A percentile compares a stretch with the other conserved stretches of the same genome.
phyloP scores from a whole-genome alignment of 2,329 filamentous ascomycete species.

The Cryphonectria parasitica region DNA sequence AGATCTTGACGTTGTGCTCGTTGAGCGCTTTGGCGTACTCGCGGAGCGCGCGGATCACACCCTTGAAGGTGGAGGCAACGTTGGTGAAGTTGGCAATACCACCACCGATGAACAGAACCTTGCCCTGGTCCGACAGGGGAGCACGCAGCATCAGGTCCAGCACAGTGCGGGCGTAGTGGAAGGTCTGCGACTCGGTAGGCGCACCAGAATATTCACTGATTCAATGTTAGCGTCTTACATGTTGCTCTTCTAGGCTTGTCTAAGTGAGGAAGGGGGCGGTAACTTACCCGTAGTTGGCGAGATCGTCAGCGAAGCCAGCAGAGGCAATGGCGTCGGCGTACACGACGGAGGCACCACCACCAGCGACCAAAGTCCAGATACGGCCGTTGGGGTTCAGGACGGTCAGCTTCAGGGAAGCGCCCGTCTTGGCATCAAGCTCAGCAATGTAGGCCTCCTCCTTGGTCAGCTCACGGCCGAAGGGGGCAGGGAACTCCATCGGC shows the following conservation, averaged over 20 bases:
- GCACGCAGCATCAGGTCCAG: constrained; percentile 97
- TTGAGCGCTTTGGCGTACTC: constrained; percentile 83
- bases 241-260: not conserved
- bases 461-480: constrained; percentile 96
- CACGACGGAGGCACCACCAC: constrained; percentile 98
- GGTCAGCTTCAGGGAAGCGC: constrained; percentile 97
- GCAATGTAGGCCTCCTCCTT: constrained; percentile 99
- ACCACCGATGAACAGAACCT: constrained; percentile 98
- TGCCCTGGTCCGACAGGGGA: constrained; percentile 83
- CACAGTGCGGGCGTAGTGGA: constrained; percentile 97
- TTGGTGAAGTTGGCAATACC: constrained; percentile 99
- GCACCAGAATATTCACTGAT: constrained; percentile 93
- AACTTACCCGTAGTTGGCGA: constrained; percentile 82
- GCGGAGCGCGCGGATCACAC: constrained; percentile 93
- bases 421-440: constrained; percentile 98
- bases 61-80: constrained; percentile 99
- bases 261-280: not conserved
- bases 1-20: constrained; percentile 98
- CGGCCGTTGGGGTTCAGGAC: constrained; percentile 90
- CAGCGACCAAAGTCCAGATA: constrained; percentile 97
- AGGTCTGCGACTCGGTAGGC: constrained; percentile 97
- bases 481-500: constrained; percentile 98
- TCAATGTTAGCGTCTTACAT: constrained; percentile 13
- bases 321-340: constrained; percentile 99
- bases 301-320: constrained; percentile 89